Conservation (phyloP, 2,329 filamentous ascomycete species). For the Aspergillus luchuensis region DNA sequence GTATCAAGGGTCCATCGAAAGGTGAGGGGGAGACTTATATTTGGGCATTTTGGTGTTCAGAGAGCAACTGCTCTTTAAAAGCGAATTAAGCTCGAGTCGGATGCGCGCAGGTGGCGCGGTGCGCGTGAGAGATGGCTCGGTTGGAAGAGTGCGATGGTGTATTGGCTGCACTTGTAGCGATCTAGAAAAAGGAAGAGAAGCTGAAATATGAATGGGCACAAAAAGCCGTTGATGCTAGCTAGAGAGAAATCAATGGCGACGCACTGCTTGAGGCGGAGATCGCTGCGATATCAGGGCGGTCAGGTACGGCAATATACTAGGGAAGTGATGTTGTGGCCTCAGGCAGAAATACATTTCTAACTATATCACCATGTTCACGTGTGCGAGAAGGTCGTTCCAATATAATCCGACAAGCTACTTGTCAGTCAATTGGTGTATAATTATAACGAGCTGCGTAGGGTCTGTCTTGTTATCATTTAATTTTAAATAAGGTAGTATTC, state of each 20-base stretch:
- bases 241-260: background rate
- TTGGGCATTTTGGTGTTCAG: conserved; percentile 70
- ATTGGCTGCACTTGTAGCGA: background rate
- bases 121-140: conserved; percentile 15
- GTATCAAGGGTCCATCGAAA: conserved; percentile 18
- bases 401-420: too few species aligned
- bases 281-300: conserved; percentile 13
- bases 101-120: conserved; percentile 21
- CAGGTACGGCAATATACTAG: background rate
- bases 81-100: conserved; percentile 14
- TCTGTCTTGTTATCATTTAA: too few species aligned
- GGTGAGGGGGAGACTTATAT: conserved; percentile 62
- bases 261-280: conserved; percentile 7
- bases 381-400: too few species aligned
- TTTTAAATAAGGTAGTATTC: too few species aligned
- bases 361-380: too few species aligned
- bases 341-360: background rate
- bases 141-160: background rate
- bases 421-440: too few species aligned
- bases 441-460: too few species aligned
- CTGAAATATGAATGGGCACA: background rate
- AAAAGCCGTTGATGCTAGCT: background rate
- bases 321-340: background rate
- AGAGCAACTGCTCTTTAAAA: conserved; percentile 12
- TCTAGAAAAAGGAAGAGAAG: background rate